These are phyloP conservation scores for Peltaster fructicola DNA, from an alignment of 2,329 filamentous ascomycete species.

Conservation along the genomic window DNA sequence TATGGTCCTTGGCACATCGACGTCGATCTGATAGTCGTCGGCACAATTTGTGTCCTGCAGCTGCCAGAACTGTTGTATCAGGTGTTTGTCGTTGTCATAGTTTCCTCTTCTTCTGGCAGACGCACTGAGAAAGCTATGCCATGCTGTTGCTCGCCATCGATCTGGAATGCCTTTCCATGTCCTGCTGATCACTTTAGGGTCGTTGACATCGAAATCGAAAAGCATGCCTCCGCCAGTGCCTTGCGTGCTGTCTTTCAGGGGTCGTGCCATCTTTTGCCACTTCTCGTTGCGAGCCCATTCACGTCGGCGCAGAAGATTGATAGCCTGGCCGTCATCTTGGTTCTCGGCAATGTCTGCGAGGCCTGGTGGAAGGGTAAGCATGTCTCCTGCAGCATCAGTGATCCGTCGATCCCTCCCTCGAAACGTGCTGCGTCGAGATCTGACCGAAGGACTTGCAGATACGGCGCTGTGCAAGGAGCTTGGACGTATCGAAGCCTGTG, in stretches of 20 bases:
- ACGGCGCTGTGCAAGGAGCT: too few relatives aligned
- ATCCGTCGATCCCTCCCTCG: slow-evolving; percentile 35
- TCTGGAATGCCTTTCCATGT: slow-evolving; percentile 98
- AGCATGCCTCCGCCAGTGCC: slow-evolving; percentile 40
- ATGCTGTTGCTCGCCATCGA: slow-evolving; percentile 80
- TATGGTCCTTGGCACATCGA: slow-evolving; percentile 90
- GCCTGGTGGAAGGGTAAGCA: slow-evolving; percentile 43
- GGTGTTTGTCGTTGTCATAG: slow-evolving; percentile 45
- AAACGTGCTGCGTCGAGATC: slow-evolving; percentile 19
- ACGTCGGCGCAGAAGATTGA: slow-evolving; percentile 35
- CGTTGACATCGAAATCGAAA: slow-evolving; percentile 65
- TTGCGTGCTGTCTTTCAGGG: slow-evolving; percentile 19
- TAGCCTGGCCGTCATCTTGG: slow-evolving; percentile 29
- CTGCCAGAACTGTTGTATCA: slow-evolving; percentile 53
- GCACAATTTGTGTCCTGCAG: slow-evolving; percentile 59
- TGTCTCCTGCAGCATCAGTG: slow-evolving; percentile 44
- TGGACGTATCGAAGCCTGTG: too few relatives aligned
- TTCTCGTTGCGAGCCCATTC: slow-evolving; percentile 47
- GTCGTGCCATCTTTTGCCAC: slow-evolving; percentile 48
- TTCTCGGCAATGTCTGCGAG: slow-evolving; percentile 28
- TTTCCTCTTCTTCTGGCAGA: slow-evolving; percentile 52
- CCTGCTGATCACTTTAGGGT: slow-evolving; percentile 64
- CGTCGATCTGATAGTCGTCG: slow-evolving; percentile 91
- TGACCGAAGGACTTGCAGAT: slow-evolving; percentile 22
- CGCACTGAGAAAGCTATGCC: slow-evolving; percentile 77